phyloP scores from a whole-genome alignment of 208 protist species.

The Phytomonas sp. region DNA sequence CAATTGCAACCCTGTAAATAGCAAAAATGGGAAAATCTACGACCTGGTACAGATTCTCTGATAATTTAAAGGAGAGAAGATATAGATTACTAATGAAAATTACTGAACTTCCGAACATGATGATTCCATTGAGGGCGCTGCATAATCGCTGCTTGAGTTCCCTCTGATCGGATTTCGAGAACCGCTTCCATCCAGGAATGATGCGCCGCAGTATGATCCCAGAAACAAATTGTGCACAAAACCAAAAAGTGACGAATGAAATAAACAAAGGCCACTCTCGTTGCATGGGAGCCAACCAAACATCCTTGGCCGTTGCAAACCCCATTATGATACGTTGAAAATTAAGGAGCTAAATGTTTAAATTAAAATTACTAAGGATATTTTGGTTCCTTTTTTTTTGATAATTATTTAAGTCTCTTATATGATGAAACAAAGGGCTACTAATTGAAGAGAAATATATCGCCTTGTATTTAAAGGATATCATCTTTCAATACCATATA shows the following conservation, averaged over 20 bases:
- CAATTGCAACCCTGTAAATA: constrained; percentile 52
- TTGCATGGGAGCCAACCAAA: constrained; percentile 52
- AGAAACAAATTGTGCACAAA: constrained; percentile 31
- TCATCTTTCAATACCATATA: background rate
- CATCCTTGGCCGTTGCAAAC: constrained; percentile 45
- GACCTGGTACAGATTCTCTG: constrained; percentile 13
- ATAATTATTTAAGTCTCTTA: background rate
- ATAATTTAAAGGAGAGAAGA: constrained; percentile 19
- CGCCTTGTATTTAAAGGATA: background rate
- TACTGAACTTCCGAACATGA: constrained; percentile 54
- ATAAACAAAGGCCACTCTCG: constrained; percentile 46
- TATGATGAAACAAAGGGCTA: background rate
- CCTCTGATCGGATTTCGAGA: constrained; percentile 25
- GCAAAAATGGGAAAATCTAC: background rate
- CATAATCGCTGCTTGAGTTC: constrained; percentile 60
- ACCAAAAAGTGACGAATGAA: constrained; percentile 49
- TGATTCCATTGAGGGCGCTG: constrained; percentile 53
- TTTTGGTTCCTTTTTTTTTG: background rate
- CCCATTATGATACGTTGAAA: constrained; percentile 18
- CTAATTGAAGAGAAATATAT: background rate
- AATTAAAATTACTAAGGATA: constrained; percentile 5
- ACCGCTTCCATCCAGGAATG: constrained; percentile 26
- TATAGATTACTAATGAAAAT: constrained; percentile 47
- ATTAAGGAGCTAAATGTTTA: background rate
- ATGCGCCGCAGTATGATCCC: constrained; percentile 20